Base-by-base conservation (phyloP, 2,329 filamentous ascomycete species). In the Curvularia spicifera region DNA sequence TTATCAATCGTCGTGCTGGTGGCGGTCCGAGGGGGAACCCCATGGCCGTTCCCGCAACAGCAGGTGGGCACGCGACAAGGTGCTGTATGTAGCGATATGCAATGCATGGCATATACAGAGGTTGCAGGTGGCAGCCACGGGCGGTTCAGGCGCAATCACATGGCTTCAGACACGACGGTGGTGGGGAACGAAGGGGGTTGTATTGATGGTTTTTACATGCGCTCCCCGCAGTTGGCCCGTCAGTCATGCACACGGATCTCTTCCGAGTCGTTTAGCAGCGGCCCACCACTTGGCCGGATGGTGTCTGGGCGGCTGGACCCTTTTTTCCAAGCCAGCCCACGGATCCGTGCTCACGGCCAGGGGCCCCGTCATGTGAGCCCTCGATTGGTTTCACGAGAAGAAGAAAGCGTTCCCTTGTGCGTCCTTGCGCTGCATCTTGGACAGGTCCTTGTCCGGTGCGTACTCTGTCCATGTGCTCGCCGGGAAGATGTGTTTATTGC, bases 401-500 rank as follows among this genome's bases (percentile, higher is more conserved):
- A 99, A 99, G 77, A 97, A 97, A 0, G 91, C 87, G 78, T 99
- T 99, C 12, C 95, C 95, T 54, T 92, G 89, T 12, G 85, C 85
- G 78, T 99, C 95, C 71, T 92, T 90, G 68, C 91, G 86, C 39
- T 93, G 85, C 66, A 91, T 87, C 64, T 82, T 84, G 71, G 87
- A 85, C 79, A 96, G 96, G 70, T 97, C 91, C 77, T 90, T 91
- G 60, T 91, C 91, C 0, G 93, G 90, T 66, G 97, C 93, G 75
- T 96, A 99, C 63, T 96, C 91, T 69, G 93, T 91, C 95, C 95
- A 99, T 46, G 94, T 85, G 74, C 91, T 98, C 20, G 94, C 94
- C 0, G 95, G 95, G 75, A 94, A 99, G 57, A 99, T 98, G 77
- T 99, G 95, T 79, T 98, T 99, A 76, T 98, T 97, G 71, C 89